Evolutionary conservation across 371 early-diverging fungal genomes (phyloP).

Genomic region (Mucor racemosus): DNA sequence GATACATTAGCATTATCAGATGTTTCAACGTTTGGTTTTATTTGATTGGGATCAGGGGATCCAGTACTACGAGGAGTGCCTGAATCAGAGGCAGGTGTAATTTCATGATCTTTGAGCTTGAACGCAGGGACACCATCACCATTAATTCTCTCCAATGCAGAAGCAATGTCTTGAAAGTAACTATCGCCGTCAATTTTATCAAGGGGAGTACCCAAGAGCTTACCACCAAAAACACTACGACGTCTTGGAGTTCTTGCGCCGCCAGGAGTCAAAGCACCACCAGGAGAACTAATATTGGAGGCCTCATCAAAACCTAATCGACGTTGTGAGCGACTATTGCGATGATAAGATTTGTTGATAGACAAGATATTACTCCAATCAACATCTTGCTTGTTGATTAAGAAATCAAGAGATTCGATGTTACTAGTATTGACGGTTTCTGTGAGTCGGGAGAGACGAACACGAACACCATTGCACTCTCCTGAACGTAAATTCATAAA

Average conservation of each 20-base stretch:
- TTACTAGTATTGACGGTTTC: constrained; percentile 82
- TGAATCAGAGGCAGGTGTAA: constrained; percentile 17
- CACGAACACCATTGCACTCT: constrained; percentile 68
- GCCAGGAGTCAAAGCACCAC: constrained; percentile 48
- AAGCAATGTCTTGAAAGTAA: constrained; percentile 46
- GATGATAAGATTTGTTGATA: constrained; percentile 46
- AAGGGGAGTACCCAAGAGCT: constrained; percentile 37
- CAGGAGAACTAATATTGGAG: constrained; percentile 55
- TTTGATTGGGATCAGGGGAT: constrained; percentile 12
- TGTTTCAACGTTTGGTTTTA: background rate
- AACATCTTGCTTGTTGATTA: constrained; percentile 72
- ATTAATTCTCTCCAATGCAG: constrained; percentile 39
- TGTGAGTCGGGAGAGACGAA: constrained; percentile 72
- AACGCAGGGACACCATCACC: constrained; percentile 34
- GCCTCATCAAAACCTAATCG: constrained; percentile 56
- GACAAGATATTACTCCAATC: constrained; percentile 76
- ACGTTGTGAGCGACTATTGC: constrained; percentile 39
- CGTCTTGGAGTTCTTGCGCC: constrained; percentile 53
- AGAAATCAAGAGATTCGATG: constrained; percentile 86
- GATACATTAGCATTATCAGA: background rate
- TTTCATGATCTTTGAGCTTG: constrained; percentile 60
- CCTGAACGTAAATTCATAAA: constrained; percentile 84
- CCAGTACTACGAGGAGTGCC: constrained; percentile 2
- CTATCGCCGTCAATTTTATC: constrained; percentile 44
- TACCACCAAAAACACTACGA: constrained; percentile 52